Base-by-base conservation (phyloP, 495 filamentous ascomycete genomes). In the Penicillium maclennaniae region DNA sequence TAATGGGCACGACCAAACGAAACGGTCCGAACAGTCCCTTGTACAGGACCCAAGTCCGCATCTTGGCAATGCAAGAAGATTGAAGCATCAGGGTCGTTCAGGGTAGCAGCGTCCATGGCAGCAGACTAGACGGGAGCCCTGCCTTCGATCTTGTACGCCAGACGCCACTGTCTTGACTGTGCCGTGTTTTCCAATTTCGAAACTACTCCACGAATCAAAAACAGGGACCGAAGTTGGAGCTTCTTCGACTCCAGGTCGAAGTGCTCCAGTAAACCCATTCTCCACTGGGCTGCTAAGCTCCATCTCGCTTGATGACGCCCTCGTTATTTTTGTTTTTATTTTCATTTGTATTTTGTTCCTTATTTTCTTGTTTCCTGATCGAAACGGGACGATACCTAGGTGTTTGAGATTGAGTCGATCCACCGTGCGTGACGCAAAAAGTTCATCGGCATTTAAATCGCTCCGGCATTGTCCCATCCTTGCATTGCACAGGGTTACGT, bases 181-280 rank as follows among this genome's bases (percentile, higher is more conserved):
- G 40, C 48, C 45, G 41, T 26, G 45, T 47, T 23, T 50, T 49
- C 49, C 52, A 43, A 17, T 16, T 43, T 27, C 16, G 26, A 12
- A 7, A 43, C 37, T 34, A 47, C 38, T 45, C 41, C 49, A 43
- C 53, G 46, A 57, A 55, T 54, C 41, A 34, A 7, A 34, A 34
- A 51, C n/a, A n/a, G 5, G 23, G 2, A 53, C 54, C 12, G 20
- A 56, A 26, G 12, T 42, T 34, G 37, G 20, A 47, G 49, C 47
- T 47, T 49, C 19, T 28, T 45, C 49, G 53, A 49, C 52, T 60
- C 47, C 53, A 63, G 51, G 59, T 62, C 51, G 50, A 50, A 59
- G 34, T n/a, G 43, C 31, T 37, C 28, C 46, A 51, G 49, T 44
- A 48, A 45, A n/a, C n/a, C n/a, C 36, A 47, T 21, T 28, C 56